Evolutionary conservation across 2,329 filamentous ascomycete species (phyloP).

Genomic region (Fusarium keratoplasticum): DNA sequence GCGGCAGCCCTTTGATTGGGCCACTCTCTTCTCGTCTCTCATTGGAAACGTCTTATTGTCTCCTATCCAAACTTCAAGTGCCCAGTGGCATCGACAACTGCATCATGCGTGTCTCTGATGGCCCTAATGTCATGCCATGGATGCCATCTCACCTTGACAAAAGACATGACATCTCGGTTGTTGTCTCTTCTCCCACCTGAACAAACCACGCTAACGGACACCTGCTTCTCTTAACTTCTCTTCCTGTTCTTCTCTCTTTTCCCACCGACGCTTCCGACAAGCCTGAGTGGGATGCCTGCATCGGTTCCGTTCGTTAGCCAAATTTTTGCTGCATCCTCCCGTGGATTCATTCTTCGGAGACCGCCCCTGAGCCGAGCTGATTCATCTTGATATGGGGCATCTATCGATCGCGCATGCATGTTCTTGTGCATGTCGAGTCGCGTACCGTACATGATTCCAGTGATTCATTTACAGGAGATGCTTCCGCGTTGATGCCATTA

Average conservation of each 20-base stretch:
- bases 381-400: neutral
- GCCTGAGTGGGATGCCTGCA: slow-evolving; percentile 29
- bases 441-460: neutral
- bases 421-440: neutral
- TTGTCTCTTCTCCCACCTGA: slow-evolving; percentile 6
- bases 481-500: neutral
- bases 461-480: neutral
- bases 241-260: slow-evolving; percentile 28
- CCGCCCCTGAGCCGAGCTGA: neutral
- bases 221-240: neutral
- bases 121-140: neutral
- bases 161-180: neutral
- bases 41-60: neutral
- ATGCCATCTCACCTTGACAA: too few relatives aligned
- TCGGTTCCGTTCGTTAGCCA: slow-evolving; percentile 11
- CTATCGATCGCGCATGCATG: slow-evolving; percentile 3
- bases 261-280: neutral
- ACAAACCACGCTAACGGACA: neutral
- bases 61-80: neutral
- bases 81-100: neutral
- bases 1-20: neutral
- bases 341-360: slow-evolving; percentile 6
- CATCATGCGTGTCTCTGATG: slow-evolving; percentile 5
- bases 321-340: slow-evolving; percentile 32
- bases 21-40: neutral